Conservation (phyloP, 164 flowering plant genomes). For the Akebia trifoliata region DNA sequence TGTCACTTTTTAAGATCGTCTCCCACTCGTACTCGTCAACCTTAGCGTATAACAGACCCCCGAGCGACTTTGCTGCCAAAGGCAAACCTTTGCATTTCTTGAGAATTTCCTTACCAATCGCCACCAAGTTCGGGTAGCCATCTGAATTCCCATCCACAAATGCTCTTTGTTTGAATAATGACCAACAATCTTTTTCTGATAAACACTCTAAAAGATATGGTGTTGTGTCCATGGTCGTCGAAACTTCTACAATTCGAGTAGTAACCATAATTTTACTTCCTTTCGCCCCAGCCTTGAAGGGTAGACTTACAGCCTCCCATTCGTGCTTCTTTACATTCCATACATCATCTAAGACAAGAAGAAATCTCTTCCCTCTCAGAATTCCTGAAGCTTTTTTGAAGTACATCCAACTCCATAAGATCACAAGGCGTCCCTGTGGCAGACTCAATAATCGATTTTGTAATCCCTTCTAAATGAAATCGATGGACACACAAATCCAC, state of each 20-base stretch:
- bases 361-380: constrained; percentile 1
- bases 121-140: neutral
- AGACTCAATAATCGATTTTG: neutral
- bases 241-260: constrained; percentile 6
- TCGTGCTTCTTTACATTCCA: neutral
- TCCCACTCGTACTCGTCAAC: constrained; percentile 1
- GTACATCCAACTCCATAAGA: neutral
- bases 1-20: neutral
- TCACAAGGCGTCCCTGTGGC: neutral
- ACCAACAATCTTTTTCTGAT: constrained; percentile 6
- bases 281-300: neutral
- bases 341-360: constrained; percentile 9
- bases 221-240: neutral
- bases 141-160: neutral
- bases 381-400: neutral
- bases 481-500: constrained; percentile 6
- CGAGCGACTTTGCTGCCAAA: constrained; percentile 4
- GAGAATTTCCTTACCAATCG: constrained; percentile 1
- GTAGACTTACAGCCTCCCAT: constrained; percentile 4
- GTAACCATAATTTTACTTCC: constrained; percentile 3
- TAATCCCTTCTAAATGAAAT: neutral
- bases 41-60: neutral
- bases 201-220: neutral
- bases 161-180: neutral
- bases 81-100: constrained; percentile 8